Percentiles rank a stretch among this genome's conserved stretches.
phyloP scores from a whole-genome alignment of 2,329 filamentous ascomycete species.

The Albophoma yamanashiensis region DNA sequence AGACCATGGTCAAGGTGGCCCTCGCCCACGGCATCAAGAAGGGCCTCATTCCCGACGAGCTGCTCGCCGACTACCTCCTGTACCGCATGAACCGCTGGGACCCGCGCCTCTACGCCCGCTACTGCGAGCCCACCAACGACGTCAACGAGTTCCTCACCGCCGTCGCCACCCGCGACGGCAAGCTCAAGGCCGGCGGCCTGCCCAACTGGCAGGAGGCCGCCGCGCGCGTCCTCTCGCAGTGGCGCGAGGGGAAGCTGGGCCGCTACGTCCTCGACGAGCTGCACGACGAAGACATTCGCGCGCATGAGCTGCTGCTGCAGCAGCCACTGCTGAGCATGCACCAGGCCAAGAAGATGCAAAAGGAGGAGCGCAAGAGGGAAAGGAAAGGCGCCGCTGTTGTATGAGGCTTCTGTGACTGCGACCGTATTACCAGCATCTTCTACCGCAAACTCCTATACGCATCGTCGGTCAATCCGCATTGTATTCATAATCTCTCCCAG shows the following conservation, averaged over 20 bases:
- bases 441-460: background rate
- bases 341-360: conserved; percentile 58
- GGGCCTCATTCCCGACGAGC: conserved; percentile 65
- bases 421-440: background rate
- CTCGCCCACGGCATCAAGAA: conserved; percentile 87
- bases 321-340: conserved; percentile 49
- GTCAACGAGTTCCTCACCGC: conserved; percentile 59
- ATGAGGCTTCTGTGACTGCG: background rate
- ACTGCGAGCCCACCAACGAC: conserved; percentile 70
- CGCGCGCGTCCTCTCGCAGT: conserved; percentile 70
- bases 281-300: conserved; percentile 42
- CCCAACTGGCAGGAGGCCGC: conserved; percentile 65
- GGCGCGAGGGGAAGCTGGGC: conserved; percentile 68
- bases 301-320: conserved; percentile 33
- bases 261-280: conserved; percentile 73
- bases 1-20: conserved; percentile 91
- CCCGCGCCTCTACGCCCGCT: conserved; percentile 50
- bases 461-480: background rate
- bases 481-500: background rate
- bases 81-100: conserved; percentile 67
- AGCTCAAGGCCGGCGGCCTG: conserved; percentile 61
- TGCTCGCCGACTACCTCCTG: conserved; percentile 82
- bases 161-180: conserved; percentile 65
- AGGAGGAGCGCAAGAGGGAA: conserved; percentile 42
- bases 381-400: conserved; percentile 7